phyloP scores from a whole-genome alignment of 768 basidiomycete species.

The Tylopilus balloui region DNA sequence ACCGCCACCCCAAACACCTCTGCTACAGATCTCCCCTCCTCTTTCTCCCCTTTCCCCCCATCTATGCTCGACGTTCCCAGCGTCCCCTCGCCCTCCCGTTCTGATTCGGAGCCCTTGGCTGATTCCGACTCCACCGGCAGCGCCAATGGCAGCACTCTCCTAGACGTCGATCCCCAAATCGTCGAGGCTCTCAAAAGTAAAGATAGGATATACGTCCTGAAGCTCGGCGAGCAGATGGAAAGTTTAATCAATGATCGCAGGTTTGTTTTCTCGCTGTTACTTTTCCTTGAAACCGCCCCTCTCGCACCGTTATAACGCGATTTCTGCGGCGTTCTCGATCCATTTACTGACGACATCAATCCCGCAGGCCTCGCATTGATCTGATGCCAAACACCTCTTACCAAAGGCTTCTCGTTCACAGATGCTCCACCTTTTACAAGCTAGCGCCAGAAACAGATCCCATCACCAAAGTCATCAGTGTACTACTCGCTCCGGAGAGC shows the following conservation, averaged over 20 bases:
- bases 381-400: slow-evolving; percentile 70
- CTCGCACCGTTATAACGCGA: slow-evolving; percentile 4
- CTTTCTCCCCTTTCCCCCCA: slow-evolving; percentile 10
- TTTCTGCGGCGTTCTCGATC: background rate
- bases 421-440: slow-evolving; percentile 79
- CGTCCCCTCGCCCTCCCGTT: slow-evolving; percentile 16
- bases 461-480: slow-evolving; percentile 56
- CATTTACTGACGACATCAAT: slow-evolving; percentile 24
- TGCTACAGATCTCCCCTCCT: slow-evolving; percentile 11
- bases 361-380: slow-evolving; percentile 55
- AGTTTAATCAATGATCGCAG: slow-evolving; percentile 67
- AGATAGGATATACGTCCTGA: slow-evolving; percentile 82
- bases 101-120: slow-evolving; percentile 28
- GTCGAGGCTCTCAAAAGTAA: slow-evolving; percentile 84
- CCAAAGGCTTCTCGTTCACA: slow-evolving; percentile 81
- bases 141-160: slow-evolving; percentile 19
- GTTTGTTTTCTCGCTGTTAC: slow-evolving; percentile 38
- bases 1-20: slow-evolving; percentile 9
- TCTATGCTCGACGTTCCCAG: slow-evolving; percentile 12
- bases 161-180: slow-evolving; percentile 73
- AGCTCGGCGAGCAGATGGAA: slow-evolving; percentile 86
- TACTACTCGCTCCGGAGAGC: slow-evolving; percentile 58
- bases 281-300: background rate
- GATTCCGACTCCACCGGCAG: slow-evolving; percentile 28
- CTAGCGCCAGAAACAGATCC: slow-evolving; percentile 68